A percentile compares a stretch with the other conserved stretches of the same genome.
Evolutionary conservation across 2,329 filamentous ascomycete genomes (phyloP).

Genomic region (Coleophoma eucalyptorum): DNA sequence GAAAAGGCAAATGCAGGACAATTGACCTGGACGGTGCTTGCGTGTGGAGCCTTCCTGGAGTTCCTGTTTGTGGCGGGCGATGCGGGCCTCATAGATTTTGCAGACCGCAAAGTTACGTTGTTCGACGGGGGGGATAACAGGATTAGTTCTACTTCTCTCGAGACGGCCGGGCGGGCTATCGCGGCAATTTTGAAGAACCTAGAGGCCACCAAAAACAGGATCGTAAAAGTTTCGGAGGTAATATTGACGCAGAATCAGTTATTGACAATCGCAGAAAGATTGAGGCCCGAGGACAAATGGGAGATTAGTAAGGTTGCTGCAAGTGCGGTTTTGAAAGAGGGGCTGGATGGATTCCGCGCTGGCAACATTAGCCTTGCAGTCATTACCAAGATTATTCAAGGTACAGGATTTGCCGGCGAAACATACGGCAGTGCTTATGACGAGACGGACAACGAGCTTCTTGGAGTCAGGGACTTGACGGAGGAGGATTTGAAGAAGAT

Average conservation of each 20-base stretch:
- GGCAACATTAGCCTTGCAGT: conserved; percentile 21
- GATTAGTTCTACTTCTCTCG: conserved; percentile 42
- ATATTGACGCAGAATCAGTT: conserved; percentile 37
- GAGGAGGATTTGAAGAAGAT: conserved; percentile 32
- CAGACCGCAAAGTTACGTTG: conserved; percentile 34
- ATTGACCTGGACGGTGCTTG: conserved; percentile 51
- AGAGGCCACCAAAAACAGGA: conserved; percentile 45
- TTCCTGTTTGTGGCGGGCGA: conserved; percentile 35
- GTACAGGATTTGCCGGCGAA: conserved; percentile 22
- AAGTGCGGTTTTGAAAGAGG: conserved; percentile 1
- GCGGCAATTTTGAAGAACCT: conserved; percentile 41
- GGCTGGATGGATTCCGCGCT: conserved; percentile 8
- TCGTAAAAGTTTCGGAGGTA: conserved; percentile 38
- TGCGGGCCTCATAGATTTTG: conserved; percentile 39
- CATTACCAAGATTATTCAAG: conserved; percentile 25
- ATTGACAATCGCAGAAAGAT: conserved; percentile 21
- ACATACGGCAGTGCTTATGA: conserved; percentile 27
- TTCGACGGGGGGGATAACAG: conserved; percentile 43
- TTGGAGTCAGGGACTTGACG: conserved; percentile 36
- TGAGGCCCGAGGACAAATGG: conserved; percentile 18
- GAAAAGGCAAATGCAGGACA: conserved; percentile 31
- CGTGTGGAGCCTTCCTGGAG: conserved; percentile 54
- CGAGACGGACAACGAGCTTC: conserved; percentile 30
- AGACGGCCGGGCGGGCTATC: conserved; percentile 40
- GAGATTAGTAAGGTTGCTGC: conserved; percentile 4